Base-by-base conservation (phyloP, 192 early-diverging fungal genomes). In the Gaertneriomyces sp. region DNA sequence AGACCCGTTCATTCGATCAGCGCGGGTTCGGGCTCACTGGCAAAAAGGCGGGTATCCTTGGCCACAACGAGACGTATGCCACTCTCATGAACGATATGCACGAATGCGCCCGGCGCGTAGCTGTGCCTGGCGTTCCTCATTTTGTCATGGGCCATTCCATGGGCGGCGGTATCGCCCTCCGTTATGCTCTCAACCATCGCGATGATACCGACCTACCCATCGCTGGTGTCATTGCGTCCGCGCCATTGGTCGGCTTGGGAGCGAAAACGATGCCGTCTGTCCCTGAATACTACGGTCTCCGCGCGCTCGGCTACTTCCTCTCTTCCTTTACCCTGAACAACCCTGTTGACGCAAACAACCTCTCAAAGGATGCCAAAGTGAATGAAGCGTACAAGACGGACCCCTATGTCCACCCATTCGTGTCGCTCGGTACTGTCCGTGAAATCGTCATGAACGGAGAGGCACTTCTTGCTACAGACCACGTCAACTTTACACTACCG, bases 21-120 rank as follows among this genome's bases (percentile, higher is more conserved):
- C 77, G 89, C 53, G 89, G 89, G 46, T 86, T 79, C 62, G 89
- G 89, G 14, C 58, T 82, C 64, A 90, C 89, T 9, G 84, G 68
- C 62, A 72, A 71, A 45, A 80, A 79, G 54, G 69, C 72, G 49
- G 88, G 85, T 46, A 78, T 75, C 38, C 59, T 85, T 7, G 79
- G 84, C 1, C 53, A 87, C 33, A 82, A 85, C 60, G 83, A 88
- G 42, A 65, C 42, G 1, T 59, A 63, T 53, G 64, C 20, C 16
- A 57, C 74, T 20, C 72, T 74, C 33, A 60, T 74, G 46, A 58
- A 60, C 1, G 85, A 87, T 53, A 68, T 84, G 11, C 58, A 59
- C 5, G 60, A 53, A 7, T 67, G 77, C 50, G 72, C 72, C 11
- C 47, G 64, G 40, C 52, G 75, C 12, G 52, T 75, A 14, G 66